A percentile compares a stretch with the other conserved stretches of the same genome.
Evolutionary conservation across 2,329 filamentous ascomycete species (phyloP).

Genomic region (Beauveria pseudobassiana): DNA sequence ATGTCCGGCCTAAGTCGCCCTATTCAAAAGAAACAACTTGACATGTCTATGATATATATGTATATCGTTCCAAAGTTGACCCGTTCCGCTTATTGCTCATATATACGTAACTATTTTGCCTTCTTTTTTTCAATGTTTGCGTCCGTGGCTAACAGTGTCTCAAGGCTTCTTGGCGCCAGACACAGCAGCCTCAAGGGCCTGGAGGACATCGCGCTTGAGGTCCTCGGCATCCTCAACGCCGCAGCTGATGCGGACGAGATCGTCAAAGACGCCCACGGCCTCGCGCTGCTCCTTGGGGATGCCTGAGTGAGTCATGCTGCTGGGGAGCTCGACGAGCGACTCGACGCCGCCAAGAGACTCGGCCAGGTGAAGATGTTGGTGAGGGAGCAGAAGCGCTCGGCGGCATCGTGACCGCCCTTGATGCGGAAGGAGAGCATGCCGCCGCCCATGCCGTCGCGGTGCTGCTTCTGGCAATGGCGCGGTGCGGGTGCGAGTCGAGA

Average conservation of each 20-base stretch:
- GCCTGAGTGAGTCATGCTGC: constrained; percentile 93
- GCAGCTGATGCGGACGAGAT: constrained; percentile 87
- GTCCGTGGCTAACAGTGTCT: background rate
- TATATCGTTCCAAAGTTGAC: background rate
- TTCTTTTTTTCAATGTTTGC: background rate
- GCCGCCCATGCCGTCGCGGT: constrained; percentile 88
- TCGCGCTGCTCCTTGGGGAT: constrained; percentile 88
- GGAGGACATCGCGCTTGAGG: constrained; percentile 71
- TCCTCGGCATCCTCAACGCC: constrained; percentile 89
- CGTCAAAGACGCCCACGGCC: constrained; percentile 88
- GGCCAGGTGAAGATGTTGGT: constrained; percentile 86
- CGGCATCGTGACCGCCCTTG: constrained; percentile 74
- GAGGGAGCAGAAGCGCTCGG: constrained; percentile 83
- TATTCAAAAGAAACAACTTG: background rate
- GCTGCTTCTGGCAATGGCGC: constrained; percentile 82
- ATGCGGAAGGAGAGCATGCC: constrained; percentile 98
- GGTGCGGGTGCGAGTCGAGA: constrained; percentile 77
- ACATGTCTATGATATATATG: background rate
- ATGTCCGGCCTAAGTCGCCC: background rate
- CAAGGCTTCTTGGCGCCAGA: constrained; percentile 13
- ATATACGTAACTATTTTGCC: background rate
- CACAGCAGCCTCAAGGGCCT: constrained; percentile 73
- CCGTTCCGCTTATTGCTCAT: background rate
- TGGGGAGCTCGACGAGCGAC: constrained; percentile 83
- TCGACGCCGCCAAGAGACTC: constrained; percentile 91